These are phyloP conservation scores for Cornus suecica DNA, from an alignment of 148 eudicot genomes.

Conservation along the genomic window DNA sequence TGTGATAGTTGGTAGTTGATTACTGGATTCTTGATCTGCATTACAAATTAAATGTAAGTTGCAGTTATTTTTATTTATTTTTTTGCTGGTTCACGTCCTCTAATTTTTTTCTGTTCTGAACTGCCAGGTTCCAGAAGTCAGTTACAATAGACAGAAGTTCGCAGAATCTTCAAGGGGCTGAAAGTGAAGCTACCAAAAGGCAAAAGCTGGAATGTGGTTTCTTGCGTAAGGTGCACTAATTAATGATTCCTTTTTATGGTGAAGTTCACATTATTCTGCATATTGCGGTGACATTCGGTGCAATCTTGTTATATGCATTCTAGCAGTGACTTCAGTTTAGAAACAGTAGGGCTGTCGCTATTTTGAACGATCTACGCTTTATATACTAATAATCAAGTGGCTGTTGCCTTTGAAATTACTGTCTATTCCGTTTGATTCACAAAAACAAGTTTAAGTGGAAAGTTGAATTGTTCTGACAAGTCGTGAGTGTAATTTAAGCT, in stretches of 20 bases:
- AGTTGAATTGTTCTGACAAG: slow-evolving; percentile 5
- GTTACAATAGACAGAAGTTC: slow-evolving; percentile 23
- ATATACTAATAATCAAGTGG: background rate
- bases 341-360: background rate
- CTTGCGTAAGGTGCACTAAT: slow-evolving; percentile 51
- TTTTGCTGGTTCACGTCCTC: background rate
- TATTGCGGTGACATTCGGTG: background rate
- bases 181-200: slow-evolving; percentile 55
- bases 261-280: background rate
- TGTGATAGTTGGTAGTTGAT: background rate
- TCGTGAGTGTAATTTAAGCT: background rate
- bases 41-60: background rate
- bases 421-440: background rate
- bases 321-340: background rate
- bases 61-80: background rate
- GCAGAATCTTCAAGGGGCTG: slow-evolving; percentile 29
- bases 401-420: background rate
- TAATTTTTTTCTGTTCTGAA: background rate
- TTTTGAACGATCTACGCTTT: background rate
- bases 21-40: background rate
- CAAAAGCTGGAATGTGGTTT: slow-evolving; percentile 77
- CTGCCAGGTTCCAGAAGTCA: slow-evolving; percentile 43
- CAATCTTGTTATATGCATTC: background rate
- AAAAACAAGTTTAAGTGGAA: background rate
- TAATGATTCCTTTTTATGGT: background rate